Percentiles rank a stretch among this genome's conserved stretches.
These are phyloP conservation scores for Diaporthe citri DNA, from an alignment of 2,329 filamentous ascomycete species.

Conservation along the genomic window DNA sequence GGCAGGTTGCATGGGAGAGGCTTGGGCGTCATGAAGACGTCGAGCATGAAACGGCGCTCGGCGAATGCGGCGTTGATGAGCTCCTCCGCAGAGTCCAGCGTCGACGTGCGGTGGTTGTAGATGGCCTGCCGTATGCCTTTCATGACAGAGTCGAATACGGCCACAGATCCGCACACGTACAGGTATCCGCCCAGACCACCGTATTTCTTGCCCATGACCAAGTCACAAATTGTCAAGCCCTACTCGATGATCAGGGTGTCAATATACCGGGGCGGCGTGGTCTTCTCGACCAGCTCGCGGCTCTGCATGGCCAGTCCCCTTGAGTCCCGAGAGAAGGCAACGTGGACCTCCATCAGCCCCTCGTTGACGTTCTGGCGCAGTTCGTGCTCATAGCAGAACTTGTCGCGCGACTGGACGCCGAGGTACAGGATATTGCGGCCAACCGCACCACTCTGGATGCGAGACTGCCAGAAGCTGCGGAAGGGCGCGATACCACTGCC, in stretches of 20 bases:
- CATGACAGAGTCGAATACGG: slow-evolving; percentile 67
- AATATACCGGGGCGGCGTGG: slow-evolving; percentile 64
- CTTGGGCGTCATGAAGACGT: slow-evolving; percentile 69
- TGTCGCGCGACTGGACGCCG: slow-evolving; percentile 65
- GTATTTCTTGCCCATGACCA: slow-evolving; percentile 69
- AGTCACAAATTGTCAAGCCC: slow-evolving; percentile 62
- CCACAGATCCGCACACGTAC: slow-evolving; percentile 63
- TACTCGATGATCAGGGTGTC: slow-evolving; percentile 65
- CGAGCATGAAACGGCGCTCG: slow-evolving; percentile 67
- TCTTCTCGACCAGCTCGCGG: slow-evolving; percentile 61
- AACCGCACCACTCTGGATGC: slow-evolving; percentile 52
- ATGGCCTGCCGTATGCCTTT: slow-evolving; percentile 67
- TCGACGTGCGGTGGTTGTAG: slow-evolving; percentile 64
- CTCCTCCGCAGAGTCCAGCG: slow-evolving; percentile 63
- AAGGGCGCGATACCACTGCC: slow-evolving; percentile 67
- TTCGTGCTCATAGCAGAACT: slow-evolving; percentile 64
- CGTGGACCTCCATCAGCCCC: slow-evolving; percentile 64
- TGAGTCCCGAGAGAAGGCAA: slow-evolving; percentile 65
- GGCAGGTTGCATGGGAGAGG: slow-evolving; percentile 63
- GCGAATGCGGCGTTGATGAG: slow-evolving; percentile 66
- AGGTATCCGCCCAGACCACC: slow-evolving; percentile 63
- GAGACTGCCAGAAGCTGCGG: slow-evolving; percentile 66
- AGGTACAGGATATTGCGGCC: slow-evolving; percentile 64
- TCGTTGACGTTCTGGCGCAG: slow-evolving; percentile 59
- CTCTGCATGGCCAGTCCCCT: slow-evolving; percentile 54